Conservation (phyloP, 1,284 basidiomycete species). For the Laetiporus sulphureus region DNA sequence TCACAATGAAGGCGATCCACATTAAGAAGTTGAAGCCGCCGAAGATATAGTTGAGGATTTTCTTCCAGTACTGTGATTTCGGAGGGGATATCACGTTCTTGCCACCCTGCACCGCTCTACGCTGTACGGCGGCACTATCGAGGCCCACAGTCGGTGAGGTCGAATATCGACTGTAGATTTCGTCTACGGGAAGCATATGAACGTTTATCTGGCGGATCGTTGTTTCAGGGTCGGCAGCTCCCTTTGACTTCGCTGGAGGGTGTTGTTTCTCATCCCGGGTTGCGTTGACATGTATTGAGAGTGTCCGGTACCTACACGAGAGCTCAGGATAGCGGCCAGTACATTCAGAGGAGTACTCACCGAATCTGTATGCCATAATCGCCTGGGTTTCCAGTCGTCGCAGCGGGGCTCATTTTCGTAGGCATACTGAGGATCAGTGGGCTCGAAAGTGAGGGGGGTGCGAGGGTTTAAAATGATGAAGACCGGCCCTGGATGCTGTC, state of each 20-base stretch:
- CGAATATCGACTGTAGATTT: conserved; percentile 38
- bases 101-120: conserved; percentile 33
- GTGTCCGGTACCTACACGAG: conserved; percentile 38
- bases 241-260: conserved; percentile 7
- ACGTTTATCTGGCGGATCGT: conserved; percentile 40
- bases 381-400: too few species aligned
- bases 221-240: conserved; percentile 28
- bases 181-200: conserved; percentile 34
- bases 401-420: too few species aligned
- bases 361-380: too few species aligned
- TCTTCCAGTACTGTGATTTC: conserved; percentile 40
- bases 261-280: conserved; percentile 18
- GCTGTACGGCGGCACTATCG: conserved; percentile 34
- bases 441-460: too few species aligned
- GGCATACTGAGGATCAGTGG: too few species aligned
- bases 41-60: conserved; percentile 44
- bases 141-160: conserved; percentile 38
- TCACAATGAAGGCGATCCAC: conserved; percentile 44
- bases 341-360: too few species aligned
- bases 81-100: conserved; percentile 44
- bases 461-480: too few species aligned
- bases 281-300: conserved; percentile 34
- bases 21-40: conserved; percentile 49
- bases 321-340: too few species aligned
- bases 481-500: too few species aligned